These are phyloP conservation scores for Buddleja alternifolia DNA, from an alignment of 257 asterid genomes.

Conservation along the genomic window DNA sequence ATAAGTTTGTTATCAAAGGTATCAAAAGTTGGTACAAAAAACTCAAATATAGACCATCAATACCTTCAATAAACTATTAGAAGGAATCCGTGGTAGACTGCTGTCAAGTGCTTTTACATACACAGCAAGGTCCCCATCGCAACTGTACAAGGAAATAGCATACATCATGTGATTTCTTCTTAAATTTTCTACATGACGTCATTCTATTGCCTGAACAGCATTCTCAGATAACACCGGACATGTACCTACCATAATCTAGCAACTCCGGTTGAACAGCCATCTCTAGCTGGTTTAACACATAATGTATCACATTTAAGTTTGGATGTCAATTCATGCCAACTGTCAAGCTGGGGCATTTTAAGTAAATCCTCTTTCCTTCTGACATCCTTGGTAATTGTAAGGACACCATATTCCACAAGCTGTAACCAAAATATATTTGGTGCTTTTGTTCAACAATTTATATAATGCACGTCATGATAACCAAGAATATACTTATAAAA, in stretches of 20 bases:
- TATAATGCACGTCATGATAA: not conserved
- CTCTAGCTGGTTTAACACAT: constrained; percentile 89
- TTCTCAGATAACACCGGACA: constrained; percentile 17
- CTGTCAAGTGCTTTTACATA: constrained; percentile 64
- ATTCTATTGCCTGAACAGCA: not conserved
- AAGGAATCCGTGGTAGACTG: constrained; percentile 66
- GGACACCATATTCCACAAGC: constrained; percentile 74
- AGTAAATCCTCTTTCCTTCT: constrained; percentile 58
- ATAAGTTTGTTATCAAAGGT: not conserved
- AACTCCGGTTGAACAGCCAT: constrained; percentile 96
- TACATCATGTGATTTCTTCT: constrained; percentile 5
- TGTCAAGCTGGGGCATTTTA: constrained; percentile 40
- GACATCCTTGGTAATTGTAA: constrained; percentile 76
- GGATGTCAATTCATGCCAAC: constrained; percentile 70
- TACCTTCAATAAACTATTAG: constrained; percentile 86
- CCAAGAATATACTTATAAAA: not conserved
- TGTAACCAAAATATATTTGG: constrained; percentile 38
- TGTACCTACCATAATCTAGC: constrained; percentile 73
- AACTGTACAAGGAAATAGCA: constrained; percentile 48
- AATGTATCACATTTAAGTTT: constrained; percentile 65
- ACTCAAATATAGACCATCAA: not conserved
- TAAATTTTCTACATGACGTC: too few species aligned
- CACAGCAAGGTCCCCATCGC: constrained; percentile 64
- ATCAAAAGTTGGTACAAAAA: not conserved
- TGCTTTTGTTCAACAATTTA: constrained; percentile 18